These are phyloP conservation scores for Citrullus colocynthis DNA, from an alignment of 306 rosid genomes.

Conservation along the genomic window DNA sequence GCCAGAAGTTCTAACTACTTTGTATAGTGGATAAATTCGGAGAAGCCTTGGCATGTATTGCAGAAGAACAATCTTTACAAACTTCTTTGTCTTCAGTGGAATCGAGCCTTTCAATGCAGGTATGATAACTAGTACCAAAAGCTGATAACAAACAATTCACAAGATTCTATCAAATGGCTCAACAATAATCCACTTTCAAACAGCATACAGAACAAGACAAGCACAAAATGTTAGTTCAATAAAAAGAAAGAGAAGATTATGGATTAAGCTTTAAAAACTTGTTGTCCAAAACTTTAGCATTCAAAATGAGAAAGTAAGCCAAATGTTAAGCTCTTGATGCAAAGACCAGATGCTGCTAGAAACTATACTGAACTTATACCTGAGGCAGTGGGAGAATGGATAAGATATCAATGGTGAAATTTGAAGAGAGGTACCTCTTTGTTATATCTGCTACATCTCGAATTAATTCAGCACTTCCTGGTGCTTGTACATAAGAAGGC, in stretches of 20 bases:
- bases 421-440: slow-evolving; percentile 46
- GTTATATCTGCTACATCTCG: slow-evolving; percentile 42
- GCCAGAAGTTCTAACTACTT: slow-evolving; percentile 63
- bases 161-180: background rate
- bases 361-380: slow-evolving; percentile 26
- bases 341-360: background rate
- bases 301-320: background rate
- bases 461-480: slow-evolving; percentile 68
- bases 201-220: background rate
- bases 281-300: background rate
- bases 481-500: slow-evolving; percentile 70
- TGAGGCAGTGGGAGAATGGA: slow-evolving; percentile 85
- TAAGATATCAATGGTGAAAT: slow-evolving; percentile 62
- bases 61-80: slow-evolving; percentile 34
- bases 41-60: slow-evolving; percentile 62
- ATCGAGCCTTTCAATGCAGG: slow-evolving; percentile 7
- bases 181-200: background rate
- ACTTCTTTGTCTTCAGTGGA: slow-evolving; percentile 29
- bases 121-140: slow-evolving; percentile 24
- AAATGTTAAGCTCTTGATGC: background rate
- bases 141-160: slow-evolving; percentile 21
- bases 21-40: slow-evolving; percentile 43
- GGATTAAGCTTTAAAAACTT: background rate
- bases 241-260: background rate
- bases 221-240: background rate